Conservation (phyloP, 257 asterid genomes). For the Gentiana macrophylla region DNA sequence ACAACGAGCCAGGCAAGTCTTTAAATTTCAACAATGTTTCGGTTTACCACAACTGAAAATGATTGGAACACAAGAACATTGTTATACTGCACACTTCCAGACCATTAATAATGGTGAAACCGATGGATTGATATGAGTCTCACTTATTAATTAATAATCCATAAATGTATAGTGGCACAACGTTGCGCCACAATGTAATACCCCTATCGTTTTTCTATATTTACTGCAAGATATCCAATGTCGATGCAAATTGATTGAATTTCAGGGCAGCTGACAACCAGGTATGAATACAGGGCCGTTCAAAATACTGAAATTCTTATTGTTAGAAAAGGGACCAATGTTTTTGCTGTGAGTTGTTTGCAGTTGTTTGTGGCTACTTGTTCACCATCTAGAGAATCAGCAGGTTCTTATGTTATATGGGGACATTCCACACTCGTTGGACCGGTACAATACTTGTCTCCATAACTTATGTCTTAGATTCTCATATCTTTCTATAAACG, state of each 20-base stretch:
- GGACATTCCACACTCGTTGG: constrained; percentile 34
- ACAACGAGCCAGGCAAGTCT: constrained; percentile 38
- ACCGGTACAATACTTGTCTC: constrained; percentile 18
- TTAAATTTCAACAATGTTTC: background rate
- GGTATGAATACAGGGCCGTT: constrained; percentile 9
- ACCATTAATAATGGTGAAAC: too few species aligned
- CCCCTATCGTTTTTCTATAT: too few species aligned
- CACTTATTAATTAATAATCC: too few species aligned
- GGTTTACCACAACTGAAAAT: too few species aligned
- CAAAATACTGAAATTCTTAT: background rate
- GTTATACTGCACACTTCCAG: too few species aligned
- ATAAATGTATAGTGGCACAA: too few species aligned
- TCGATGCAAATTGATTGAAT: background rate
- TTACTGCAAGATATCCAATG: background rate
- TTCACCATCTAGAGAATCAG: constrained; percentile 38
- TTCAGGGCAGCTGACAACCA: constrained; percentile 39
- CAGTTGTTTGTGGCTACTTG: constrained; percentile 36
- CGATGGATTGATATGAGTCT: too few species aligned
- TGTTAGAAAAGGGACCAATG: background rate
- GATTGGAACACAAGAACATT: too few species aligned
- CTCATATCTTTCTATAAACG: too few species aligned
- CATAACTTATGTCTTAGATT: too few species aligned
- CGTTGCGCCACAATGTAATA: too few species aligned
- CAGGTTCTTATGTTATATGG: constrained; percentile 31
- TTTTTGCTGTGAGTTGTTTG: background rate